Conservation (phyloP, 352 stramenopile genomes). For the Phytopythium cucurbitacearum region DNA sequence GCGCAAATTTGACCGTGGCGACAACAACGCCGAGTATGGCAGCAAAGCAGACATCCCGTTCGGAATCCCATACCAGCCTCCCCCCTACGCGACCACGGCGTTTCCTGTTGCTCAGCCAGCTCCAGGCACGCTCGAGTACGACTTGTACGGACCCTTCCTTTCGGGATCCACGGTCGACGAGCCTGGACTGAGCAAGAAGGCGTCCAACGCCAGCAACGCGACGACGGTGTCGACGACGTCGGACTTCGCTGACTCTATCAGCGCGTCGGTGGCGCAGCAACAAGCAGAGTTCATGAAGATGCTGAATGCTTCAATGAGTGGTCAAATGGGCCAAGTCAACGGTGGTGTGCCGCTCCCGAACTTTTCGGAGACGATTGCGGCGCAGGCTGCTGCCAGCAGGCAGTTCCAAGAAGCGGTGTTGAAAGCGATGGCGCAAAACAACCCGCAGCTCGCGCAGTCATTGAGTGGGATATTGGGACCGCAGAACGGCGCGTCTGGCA, state of each 20-base stretch:
- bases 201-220: too few species aligned
- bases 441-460: neutral
- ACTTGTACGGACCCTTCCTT: conserved; percentile 3
- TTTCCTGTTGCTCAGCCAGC: neutral
- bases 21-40: neutral
- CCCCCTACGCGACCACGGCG: neutral
- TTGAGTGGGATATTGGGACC: neutral
- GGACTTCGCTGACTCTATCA: neutral
- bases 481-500: too few species aligned
- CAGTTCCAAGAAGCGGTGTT: conserved; percentile 4
- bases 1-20: neutral
- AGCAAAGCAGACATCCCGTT: neutral
- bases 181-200: neutral
- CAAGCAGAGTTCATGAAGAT: conserved; percentile 5
- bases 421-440: conserved; percentile 2
- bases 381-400: conserved; percentile 1
- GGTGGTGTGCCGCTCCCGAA: neutral
- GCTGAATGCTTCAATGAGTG: neutral
- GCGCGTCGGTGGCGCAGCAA: conserved; percentile 1
- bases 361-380: neutral
- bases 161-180: conserved; percentile 1
- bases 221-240: neutral
- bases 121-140: conserved; percentile 6
- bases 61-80: neutral
- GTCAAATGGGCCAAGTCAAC: neutral